Evolutionary conservation across 345 rosid species (phyloP), one percentile per base, ranked within the genome.

Genomic region (Alliaria petiolata): DNA sequence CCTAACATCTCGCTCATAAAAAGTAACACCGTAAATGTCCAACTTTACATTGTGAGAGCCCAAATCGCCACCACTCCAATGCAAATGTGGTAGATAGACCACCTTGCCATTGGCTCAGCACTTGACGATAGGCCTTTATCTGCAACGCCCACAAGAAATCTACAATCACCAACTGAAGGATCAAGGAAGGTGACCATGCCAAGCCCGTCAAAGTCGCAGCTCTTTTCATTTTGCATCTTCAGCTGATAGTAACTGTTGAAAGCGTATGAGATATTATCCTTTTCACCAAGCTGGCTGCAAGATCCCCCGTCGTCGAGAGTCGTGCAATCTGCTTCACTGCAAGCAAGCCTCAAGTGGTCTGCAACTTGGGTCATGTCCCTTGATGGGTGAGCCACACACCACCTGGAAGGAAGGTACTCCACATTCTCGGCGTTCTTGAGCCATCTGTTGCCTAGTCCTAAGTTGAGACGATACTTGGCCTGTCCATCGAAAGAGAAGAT

Each of bases 401-500:
- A 95, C 63, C 97, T 85, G 1, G 89, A 84, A 0, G 97, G 96
- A 36, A 95, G 95, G 79, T 95, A 91, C 66, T 87, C 74, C 14
- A 95, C 93, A 26, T 85, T 76, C 68, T 71, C 78, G 0, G 97
- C 95, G 61, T 91, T 87, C 85, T 84, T 85, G 70, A 95, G 70
- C 61, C 74, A 60, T 77, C 66, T 83, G 82, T 80, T 86, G 43
- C 98, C 98, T 79, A 82, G 62, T 20, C 95, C 93, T 13, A 91
- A 89, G 80, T 89, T 80, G 49, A 91, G 84, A 5, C 86, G 80
- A 65, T 95, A 95, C 74, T 95, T 95, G 54, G 97, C 93, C 78
- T 91, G 99, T 46, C 97, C 99, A 69, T 95, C 99, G 12, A 91
- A 95, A 35, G 96, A 89, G 87, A 95, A 91, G 65, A 89, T 88